A percentile compares a stretch with the other conserved stretches of the same genome.
Conservation (phyloP, 495 filamentous ascomycete genomes). For the Penicillium paxilli region DNA sequence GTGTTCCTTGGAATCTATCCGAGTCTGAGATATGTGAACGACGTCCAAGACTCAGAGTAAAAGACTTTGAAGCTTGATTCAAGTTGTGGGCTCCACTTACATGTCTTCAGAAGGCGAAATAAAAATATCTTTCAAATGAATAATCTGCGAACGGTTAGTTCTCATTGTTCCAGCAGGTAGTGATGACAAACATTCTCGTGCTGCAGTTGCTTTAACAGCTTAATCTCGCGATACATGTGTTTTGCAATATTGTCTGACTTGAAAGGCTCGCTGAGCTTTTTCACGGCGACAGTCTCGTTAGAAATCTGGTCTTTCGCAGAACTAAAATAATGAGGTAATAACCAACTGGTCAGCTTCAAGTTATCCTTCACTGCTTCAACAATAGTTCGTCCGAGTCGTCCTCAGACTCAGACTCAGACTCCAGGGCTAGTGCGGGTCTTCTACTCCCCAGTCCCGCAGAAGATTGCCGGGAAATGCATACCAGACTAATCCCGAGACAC, state of each 20-base stretch:
- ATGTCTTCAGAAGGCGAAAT: slow-evolving; percentile 98
- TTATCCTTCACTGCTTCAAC: too few relatives aligned
- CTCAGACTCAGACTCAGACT: too few relatives aligned
- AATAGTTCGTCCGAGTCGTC: too few relatives aligned
- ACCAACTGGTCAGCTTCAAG: slow-evolving; percentile 10
- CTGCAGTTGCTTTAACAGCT: slow-evolving; percentile 89
- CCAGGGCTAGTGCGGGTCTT: too few relatives aligned
- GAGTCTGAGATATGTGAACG: neutral
- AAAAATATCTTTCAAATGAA: slow-evolving; percentile 97
- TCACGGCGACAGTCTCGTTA: slow-evolving; percentile 87
- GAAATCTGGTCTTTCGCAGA: slow-evolving; percentile 95
- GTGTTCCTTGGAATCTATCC: neutral
- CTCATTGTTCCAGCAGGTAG: neutral
- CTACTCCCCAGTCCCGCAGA: too few relatives aligned
- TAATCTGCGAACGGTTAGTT: slow-evolving; percentile 63
- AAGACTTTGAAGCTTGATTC: too few relatives aligned
- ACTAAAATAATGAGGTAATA: slow-evolving; percentile 42
- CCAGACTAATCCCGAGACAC: slow-evolving; percentile 97
- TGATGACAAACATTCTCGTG: slow-evolving; percentile 81
- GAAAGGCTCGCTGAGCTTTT: slow-evolving; percentile 99
- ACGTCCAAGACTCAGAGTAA: too few relatives aligned
- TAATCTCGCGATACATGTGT: slow-evolving; percentile 92
- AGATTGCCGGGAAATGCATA: slow-evolving; percentile 47
- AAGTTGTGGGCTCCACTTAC: slow-evolving; percentile 54
- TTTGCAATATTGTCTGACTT: slow-evolving; percentile 93